Conservation (phyloP, 148 eudicot genomes). For the Euryodendron excelsum region DNA sequence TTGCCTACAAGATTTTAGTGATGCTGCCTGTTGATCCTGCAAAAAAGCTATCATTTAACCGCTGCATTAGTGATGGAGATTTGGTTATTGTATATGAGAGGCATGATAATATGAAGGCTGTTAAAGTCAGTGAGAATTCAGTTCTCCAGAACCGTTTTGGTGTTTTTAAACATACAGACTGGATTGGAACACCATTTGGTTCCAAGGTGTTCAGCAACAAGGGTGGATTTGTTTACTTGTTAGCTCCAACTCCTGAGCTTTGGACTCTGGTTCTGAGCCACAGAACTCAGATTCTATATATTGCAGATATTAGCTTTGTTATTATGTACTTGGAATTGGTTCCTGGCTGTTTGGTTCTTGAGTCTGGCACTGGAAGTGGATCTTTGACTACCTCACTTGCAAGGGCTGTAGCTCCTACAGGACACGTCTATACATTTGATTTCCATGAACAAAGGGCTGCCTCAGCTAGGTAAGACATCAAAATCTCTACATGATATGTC, state of each 20-base stretch:
- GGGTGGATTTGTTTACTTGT: conserved; percentile 72
- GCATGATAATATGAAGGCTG: conserved; percentile 67
- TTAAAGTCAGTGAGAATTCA: conserved; percentile 48
- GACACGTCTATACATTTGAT: conserved; percentile 84
- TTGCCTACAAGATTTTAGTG: not conserved
- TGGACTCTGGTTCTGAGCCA: conserved; percentile 91
- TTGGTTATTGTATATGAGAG: conserved; percentile 73
- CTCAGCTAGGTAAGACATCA: conserved; percentile 60
- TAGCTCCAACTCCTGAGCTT: conserved; percentile 89
- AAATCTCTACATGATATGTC: not conserved
- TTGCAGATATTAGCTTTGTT: conserved; percentile 84
- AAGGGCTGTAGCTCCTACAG: conserved; percentile 69
- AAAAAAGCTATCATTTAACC: conserved; percentile 44
- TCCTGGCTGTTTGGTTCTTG: conserved; percentile 75
- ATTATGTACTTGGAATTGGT: conserved; percentile 79
- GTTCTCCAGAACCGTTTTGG: conserved; percentile 77
- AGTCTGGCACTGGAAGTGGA: conserved; percentile 90
- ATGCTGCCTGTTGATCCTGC: conserved; percentile 55
- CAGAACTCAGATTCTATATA: conserved; percentile 81
- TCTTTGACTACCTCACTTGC: conserved; percentile 77
- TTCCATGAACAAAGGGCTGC: conserved; percentile 86
- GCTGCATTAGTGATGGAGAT: conserved; percentile 60
- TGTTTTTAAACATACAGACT: conserved; percentile 64
- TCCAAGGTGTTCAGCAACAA: conserved; percentile 70
- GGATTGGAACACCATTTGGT: conserved; percentile 84